phyloP scores from a whole-genome alignment of 2,329 filamentous ascomycete genomes.

The Orbilia javanica region DNA sequence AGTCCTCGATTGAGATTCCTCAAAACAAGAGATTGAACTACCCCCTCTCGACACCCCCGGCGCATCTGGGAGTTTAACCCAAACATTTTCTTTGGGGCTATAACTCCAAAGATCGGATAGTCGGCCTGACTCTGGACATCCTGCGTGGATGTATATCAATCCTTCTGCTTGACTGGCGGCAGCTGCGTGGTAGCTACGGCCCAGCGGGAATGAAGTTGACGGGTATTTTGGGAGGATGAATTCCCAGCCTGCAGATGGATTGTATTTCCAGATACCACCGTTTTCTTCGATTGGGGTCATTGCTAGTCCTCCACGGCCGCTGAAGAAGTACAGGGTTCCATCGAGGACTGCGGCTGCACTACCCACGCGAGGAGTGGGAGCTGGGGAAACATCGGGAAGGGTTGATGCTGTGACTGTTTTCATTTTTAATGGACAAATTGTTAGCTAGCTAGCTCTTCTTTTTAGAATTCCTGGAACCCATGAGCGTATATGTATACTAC shows the following conservation, averaged over 20 bases:
- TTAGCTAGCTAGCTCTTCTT: not conserved
- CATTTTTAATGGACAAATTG: not conserved
- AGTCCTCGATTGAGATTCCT: not conserved
- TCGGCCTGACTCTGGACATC: conserved; percentile 75
- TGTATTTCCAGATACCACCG: conserved; percentile 81
- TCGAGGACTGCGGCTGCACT: conserved; percentile 78
- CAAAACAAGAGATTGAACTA: conserved; percentile 69
- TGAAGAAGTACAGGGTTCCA: conserved; percentile 82
- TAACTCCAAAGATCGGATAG: conserved; percentile 84
- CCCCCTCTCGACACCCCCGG: conserved; percentile 77
- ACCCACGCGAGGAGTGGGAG: conserved; percentile 78
- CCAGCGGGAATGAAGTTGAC: conserved; percentile 68
- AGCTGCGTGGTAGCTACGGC: conserved; percentile 78
- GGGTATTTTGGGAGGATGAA: conserved; percentile 71
- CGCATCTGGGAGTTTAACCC: conserved; percentile 77
- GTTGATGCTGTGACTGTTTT: conserved; percentile 1
- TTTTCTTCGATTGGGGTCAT: conserved; percentile 80
- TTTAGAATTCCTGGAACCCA: too few relatives aligned
- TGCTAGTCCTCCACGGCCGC: conserved; percentile 78
- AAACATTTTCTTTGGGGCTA: conserved; percentile 73
- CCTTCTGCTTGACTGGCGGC: conserved; percentile 72
- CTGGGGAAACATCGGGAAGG: conserved; percentile 60
- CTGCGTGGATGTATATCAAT: conserved; percentile 79
- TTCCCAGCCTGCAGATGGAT: conserved; percentile 76
- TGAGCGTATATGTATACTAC: not conserved